Evolutionary conservation across 805 yeast species (phyloP), one percentile per base, ranked within the genome.

Genomic region (Yarrowia porcina): DNA sequence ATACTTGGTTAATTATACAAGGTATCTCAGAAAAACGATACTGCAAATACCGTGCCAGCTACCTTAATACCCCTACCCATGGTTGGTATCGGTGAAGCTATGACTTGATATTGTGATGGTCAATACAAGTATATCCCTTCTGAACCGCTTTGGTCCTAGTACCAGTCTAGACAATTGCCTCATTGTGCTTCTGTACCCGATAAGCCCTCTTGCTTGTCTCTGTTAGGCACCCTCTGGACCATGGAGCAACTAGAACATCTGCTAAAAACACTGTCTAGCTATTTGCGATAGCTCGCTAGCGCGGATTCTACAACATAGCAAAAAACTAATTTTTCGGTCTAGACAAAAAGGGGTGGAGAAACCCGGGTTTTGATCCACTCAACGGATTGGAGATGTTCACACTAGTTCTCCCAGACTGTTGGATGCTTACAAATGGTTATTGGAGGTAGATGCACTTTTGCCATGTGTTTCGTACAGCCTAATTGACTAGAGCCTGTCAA

Each of bases 201-300:
- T 30, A 30, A 45, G 36, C 36, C 27, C 27, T 7, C 25, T 45
- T 13, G 25, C 4, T 45, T 45, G 52, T 45, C 25, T 20, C 25
- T 13, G 20, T 25, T 25, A 18, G 13, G 12, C 21, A 17, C 35
- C 28, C 36, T 45, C 52, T 45, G 36, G 52, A 18, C 36, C 52
- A 30, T 45, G 52, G 52, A 28, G 8, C 17, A 3, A 30, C 52
- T 45, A 45, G 25, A n/a, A 17, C 12, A 15, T 28, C 25, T 12
- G 23, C 52, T 45, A 45, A 45, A 45, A 18, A 28, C 13, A 36
- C 36, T 28, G 27, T 11, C 27, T 45, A n/a, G 8, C 35, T 12
- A 25, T 12, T 45, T 27, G 49, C 52, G 52, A 45, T 45, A 45
- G 52, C 49, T n/a, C 36, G 20, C 25, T 45, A 45, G 52, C 36